Conservation (phyloP, 441 rosid species). For the Mallotus repandus region DNA sequence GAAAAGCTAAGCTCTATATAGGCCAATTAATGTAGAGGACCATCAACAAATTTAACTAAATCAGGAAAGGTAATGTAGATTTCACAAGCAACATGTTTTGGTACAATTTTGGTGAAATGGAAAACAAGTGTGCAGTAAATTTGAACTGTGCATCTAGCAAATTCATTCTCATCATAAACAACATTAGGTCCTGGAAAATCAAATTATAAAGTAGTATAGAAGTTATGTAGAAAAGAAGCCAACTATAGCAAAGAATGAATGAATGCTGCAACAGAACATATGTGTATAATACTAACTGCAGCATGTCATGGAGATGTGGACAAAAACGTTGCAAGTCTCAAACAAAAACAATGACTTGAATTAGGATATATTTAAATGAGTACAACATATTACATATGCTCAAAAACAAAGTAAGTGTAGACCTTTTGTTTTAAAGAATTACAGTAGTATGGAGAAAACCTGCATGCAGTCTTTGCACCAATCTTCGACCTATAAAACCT, state of each 20-base stretch:
- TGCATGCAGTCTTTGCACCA: slow-evolving; percentile 77
- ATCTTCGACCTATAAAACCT: slow-evolving; percentile 83
- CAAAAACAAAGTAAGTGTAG: not conserved
- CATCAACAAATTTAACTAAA: not conserved
- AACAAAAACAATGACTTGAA: no score
- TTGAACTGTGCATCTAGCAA: not conserved
- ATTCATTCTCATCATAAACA: not conserved
- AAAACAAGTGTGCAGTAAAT: not conserved
- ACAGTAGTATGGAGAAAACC: slow-evolving; percentile 38
- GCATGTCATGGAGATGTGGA: no score
- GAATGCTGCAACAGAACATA: not conserved
- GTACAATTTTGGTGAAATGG: not conserved
- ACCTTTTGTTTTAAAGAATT: slow-evolving; percentile 4
- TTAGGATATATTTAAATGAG: no score
- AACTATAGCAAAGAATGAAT: not conserved
- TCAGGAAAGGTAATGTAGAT: not conserved
- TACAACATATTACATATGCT: not conserved
- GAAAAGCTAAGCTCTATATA: not conserved
- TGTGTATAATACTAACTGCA: not conserved
- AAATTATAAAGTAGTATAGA: not conserved
- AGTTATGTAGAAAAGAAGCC: not conserved
- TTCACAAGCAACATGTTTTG: not conserved
- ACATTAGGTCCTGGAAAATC: not conserved
- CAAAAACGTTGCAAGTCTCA: no score
- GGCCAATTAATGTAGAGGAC: no score